phyloP scores from a whole-genome alignment of 2,329 filamentous ascomycete species.

The Botrytis porri region DNA sequence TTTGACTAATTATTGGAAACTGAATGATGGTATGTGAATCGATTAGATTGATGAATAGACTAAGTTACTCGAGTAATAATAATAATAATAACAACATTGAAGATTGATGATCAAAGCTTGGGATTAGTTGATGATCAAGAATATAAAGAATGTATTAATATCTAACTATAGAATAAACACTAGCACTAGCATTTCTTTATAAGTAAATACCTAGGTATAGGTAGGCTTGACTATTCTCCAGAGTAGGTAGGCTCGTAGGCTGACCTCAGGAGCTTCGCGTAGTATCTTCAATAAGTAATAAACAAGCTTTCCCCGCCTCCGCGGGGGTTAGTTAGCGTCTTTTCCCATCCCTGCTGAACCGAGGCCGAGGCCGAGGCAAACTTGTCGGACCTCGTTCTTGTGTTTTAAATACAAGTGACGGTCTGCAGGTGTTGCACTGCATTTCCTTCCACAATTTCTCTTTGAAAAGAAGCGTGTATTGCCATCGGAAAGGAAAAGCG shows the following conservation, averaged over 20 bases:
- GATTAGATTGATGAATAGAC: not conserved
- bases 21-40: not conserved
- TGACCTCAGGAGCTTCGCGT: not conserved
- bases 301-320: conserved; percentile 4
- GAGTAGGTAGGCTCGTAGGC: too few relatives aligned
- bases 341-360: conserved; percentile 12
- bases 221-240: not conserved
- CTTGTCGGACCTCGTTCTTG: not conserved
- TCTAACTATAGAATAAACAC: not conserved
- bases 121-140: not conserved
- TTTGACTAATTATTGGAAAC: not conserved
- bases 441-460: too few relatives aligned
- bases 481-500: not conserved
- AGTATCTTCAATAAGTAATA: not conserved
- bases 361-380: conserved; percentile 17
- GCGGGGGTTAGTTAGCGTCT: conserved; percentile 12
- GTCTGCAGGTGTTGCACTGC: too few relatives aligned
- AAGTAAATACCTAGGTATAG: too few relatives aligned
- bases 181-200: not conserved
- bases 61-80: too few relatives aligned
- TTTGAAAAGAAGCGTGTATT: too few relatives aligned
- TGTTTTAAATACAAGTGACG: conserved; percentile 3
- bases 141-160: not conserved
- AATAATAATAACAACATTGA: too few relatives aligned
- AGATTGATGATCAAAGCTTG: not conserved